Base-by-base conservation (phyloP, 805 yeast genomes). In the Yarrowia bubula region DNA sequence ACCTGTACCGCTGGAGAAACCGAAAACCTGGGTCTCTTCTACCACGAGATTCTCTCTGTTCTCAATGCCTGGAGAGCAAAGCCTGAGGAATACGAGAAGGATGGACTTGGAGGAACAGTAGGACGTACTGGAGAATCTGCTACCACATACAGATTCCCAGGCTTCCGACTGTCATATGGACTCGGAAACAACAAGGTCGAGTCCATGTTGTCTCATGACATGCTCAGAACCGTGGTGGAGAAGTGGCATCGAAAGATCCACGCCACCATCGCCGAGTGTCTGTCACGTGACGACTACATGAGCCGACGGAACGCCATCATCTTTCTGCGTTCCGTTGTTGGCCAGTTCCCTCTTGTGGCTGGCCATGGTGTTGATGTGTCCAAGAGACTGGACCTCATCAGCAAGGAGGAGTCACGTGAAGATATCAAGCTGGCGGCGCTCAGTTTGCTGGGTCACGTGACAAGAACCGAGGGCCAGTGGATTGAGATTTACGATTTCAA, bases 291-390 rank as follows among this genome's bases (percentile, higher is more conserved):
- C 3, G 88, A 87, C 65, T 92, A 91, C 73, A 88, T 89, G 84
- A 86, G 89, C 1, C 81, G 95, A 62, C 83, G 92, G 65, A 92
- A 92, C 75, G 84, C 90, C 3, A 89, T 92, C 66, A 87, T 89
- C 1, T 84, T 90, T 70, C 77, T 92, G 78, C 90, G 87, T 72
- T 85, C 85, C 69, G 75, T 87, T 48, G 75, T 87, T 17, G 80
- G 81, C 1, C 80, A 82, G 14, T 91, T 84, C 72, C 96, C 97
- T 0, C 77, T 80, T 10, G 82, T 89, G 13, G 86, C 85, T 61
- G 85, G 82, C 33, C 92, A 89, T 65, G 86, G 91, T 38, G 84
- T 83, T 64, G 66, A 71, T 7, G 71, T 92, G 1, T 74, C 81
- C 8, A 76, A 74, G 4, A 74, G 79, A 10, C 76, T 92, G 38